Evolutionary conservation across 2,329 filamentous ascomycete species (phyloP).

Genomic region (Dactylellina haptotyla): DNA sequence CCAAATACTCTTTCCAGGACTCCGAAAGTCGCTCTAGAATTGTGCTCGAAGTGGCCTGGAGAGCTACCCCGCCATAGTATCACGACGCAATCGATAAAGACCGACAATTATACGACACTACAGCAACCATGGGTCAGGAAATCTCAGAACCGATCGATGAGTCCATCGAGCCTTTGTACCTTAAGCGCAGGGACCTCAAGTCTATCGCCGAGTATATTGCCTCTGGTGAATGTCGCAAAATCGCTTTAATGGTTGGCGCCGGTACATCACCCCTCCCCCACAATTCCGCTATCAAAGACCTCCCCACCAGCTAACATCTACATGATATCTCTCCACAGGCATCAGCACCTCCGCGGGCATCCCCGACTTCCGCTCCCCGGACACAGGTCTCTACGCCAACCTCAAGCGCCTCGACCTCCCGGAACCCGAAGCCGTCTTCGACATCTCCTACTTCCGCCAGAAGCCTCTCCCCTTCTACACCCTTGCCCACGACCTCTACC

Average conservation of each 20-base stretch:
- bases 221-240: slow-evolving; percentile 72
- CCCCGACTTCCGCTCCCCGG: slow-evolving; percentile 92
- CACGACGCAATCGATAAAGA: background rate
- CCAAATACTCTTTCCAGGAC: too few species aligned
- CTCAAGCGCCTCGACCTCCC: slow-evolving; percentile 85
- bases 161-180: slow-evolving; percentile 70
- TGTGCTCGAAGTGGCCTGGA: too few species aligned
- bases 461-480: slow-evolving; percentile 92
- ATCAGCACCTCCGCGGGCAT: slow-evolving; percentile 69
- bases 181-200: slow-evolving; percentile 75
- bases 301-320: slow-evolving; percentile 64
- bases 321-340: slow-evolving; percentile 69
- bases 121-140: slow-evolving; percentile 39
- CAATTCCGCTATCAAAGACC: slow-evolving; percentile 12
- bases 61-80: too few species aligned
- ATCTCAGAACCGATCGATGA: slow-evolving; percentile 65
- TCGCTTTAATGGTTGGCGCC: slow-evolving; percentile 77
- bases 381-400: slow-evolving; percentile 93
- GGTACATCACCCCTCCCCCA: slow-evolving; percentile 16
- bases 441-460: slow-evolving; percentile 85
- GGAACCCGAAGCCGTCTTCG: slow-evolving; percentile 84
- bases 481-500: slow-evolving; percentile 89
- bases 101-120: background rate
- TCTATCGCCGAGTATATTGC: slow-evolving; percentile 84
- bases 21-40: too few species aligned